These are phyloP conservation scores for Trichoderma gamsii DNA, from an alignment of 495 filamentous ascomycete genomes.

Conservation along the genomic window DNA sequence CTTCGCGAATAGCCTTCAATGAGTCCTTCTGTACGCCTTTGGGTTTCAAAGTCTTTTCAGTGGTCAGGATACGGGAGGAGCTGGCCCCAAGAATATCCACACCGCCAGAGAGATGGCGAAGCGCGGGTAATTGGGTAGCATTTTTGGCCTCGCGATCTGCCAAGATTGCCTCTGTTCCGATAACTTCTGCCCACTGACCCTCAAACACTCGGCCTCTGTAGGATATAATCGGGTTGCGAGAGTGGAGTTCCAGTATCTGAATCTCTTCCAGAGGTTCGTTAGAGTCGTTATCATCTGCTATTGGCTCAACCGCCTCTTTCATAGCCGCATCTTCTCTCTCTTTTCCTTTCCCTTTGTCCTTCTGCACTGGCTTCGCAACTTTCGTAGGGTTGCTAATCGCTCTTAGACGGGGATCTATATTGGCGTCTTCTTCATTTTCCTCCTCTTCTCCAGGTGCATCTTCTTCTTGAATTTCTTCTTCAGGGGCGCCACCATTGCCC, in stretches of 20 bases:
- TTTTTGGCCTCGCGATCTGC: constrained; percentile 40
- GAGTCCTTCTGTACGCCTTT: constrained; percentile 20
- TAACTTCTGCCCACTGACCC: constrained; percentile 68
- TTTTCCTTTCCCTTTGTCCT: constrained; percentile 1
- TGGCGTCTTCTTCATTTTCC: constrained; percentile 18
- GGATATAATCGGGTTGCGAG: constrained; percentile 60
- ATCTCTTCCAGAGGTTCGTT: constrained; percentile 39
- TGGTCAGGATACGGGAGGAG: constrained; percentile 41
- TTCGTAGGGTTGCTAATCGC: constrained; percentile 15
- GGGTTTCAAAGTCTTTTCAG: constrained; percentile 27
- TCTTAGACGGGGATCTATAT: constrained; percentile 19
- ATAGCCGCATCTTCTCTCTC: constrained; percentile 13
- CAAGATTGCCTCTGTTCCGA: constrained; percentile 77
- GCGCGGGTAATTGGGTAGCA: constrained; percentile 32
- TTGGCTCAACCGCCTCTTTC: constrained; percentile 2
- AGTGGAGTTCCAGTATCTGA: constrained; percentile 78
- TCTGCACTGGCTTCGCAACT: background rate
- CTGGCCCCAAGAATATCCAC: constrained; percentile 61
- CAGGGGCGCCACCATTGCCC: constrained; percentile 27
- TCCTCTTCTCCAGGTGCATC: background rate
- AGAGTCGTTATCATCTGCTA: constrained; percentile 16
- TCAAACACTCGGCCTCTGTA: constrained; percentile 70
- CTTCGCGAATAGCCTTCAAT: constrained; percentile 20
- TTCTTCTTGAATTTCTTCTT: constrained; percentile 19
- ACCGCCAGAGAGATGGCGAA: constrained; percentile 38